Conservation (phyloP, 2,329 filamentous ascomycete genomes). For the Parasarocladium wereldwijsianum region DNA sequence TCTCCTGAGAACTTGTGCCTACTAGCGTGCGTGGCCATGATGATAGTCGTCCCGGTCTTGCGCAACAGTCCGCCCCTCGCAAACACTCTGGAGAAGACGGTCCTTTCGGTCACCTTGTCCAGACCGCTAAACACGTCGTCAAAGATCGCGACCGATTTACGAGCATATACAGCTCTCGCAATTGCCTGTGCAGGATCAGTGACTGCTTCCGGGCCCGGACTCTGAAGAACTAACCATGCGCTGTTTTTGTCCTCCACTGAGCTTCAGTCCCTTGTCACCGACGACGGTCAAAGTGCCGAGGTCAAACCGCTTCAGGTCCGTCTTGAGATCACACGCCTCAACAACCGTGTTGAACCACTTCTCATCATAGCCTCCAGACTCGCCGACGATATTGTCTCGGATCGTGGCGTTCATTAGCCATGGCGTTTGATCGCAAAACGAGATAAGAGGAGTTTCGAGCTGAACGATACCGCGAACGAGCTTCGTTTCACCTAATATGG, state of each 20-base stretch:
- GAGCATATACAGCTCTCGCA: conserved; percentile 18
- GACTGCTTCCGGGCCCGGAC: neutral
- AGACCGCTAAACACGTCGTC: conserved; percentile 25
- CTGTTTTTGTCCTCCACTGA: conserved; percentile 21
- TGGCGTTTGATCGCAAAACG: conserved; percentile 16
- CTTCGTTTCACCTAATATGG: conserved; percentile 15
- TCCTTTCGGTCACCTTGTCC: conserved; percentile 24
- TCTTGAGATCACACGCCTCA: conserved; percentile 17
- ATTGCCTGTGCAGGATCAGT: conserved; percentile 11
- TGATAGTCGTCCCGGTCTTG: conserved; percentile 13
- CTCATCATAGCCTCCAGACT: conserved; percentile 15
- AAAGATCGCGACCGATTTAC: conserved; percentile 18
- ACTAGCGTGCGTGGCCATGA: conserved; percentile 21
- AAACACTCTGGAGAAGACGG: conserved; percentile 24
- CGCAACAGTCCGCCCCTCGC: conserved; percentile 19
- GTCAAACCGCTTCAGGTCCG: conserved; percentile 13
- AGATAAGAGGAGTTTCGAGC: conserved; percentile 10
- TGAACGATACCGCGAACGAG: conserved; percentile 10
- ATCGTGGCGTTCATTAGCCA: conserved; percentile 20
- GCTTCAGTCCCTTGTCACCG: conserved; percentile 17
- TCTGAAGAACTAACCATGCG: conserved; percentile 16
- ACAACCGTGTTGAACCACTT: conserved; percentile 17
- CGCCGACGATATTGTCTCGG: conserved; percentile 19
- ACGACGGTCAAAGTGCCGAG: conserved; percentile 12
- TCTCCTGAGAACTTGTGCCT: conserved; percentile 4